These are phyloP conservation scores for Saccharomycopsis crataegensis DNA, from an alignment of 1,139 yeast species.

Conservation along the genomic window DNA sequence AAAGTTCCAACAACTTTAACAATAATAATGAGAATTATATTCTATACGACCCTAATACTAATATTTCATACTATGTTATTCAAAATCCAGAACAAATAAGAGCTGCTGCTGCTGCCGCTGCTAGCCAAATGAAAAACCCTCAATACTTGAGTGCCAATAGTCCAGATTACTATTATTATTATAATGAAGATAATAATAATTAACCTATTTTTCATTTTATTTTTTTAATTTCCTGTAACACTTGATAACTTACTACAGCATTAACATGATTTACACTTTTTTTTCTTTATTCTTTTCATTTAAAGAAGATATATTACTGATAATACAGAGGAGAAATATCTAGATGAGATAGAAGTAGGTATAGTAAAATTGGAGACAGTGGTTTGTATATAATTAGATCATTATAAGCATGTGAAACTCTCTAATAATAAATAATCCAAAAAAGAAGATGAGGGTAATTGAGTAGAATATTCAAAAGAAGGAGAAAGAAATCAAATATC, in stretches of 20 bases:
- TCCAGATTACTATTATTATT: no score
- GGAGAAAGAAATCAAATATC: slow-evolving; percentile 37
- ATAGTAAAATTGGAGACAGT: slow-evolving; percentile 80
- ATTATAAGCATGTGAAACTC: slow-evolving; percentile 58
- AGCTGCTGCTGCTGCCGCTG: no score
- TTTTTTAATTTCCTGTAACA: no score
- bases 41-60: slow-evolving; percentile 12
- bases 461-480: slow-evolving; percentile 34
- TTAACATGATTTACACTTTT: no score
- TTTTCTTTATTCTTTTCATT: no score
- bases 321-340: slow-evolving; percentile 20
- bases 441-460: slow-evolving; percentile 25
- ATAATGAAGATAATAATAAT: no score
- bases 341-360: slow-evolving; percentile 48
- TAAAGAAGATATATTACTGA: not conserved
- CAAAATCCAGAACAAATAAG: not conserved
- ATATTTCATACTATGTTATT: slow-evolving; percentile 13
- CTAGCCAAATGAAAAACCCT: no score
- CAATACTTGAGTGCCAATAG: no score
- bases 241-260: no score
- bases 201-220: no score
- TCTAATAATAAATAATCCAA: slow-evolving; percentile 26
- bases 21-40: not conserved
- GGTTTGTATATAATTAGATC: slow-evolving; percentile 52
- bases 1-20: not conserved